Base-by-base conservation (phyloP, 495 filamentous ascomycete species). In the Penicillium paxilli region DNA sequence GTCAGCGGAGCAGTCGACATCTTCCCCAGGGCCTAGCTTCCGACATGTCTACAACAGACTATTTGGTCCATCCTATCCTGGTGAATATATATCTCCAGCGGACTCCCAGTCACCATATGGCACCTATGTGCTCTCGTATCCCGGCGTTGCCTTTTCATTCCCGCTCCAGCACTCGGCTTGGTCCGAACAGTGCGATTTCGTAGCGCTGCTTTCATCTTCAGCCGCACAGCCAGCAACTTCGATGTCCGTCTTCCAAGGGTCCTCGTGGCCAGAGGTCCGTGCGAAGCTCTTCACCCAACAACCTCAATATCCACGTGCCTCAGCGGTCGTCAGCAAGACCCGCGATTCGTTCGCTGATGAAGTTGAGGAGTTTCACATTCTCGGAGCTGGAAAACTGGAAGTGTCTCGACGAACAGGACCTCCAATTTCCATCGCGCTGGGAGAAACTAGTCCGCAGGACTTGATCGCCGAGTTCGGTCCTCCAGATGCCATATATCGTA, bases 401-500 rank as follows among this genome's bases (percentile, higher is more conserved):
- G 70, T 95, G n/a, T 71, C 85, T 21, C 84, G 91, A 52, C 72
- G 82, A 48, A 76, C 79, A 22, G 78, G 75, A 52, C 75, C 76
- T 11, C 75, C 80, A 1, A 82, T 92, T 44, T 80, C 77, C 67
- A 85, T 98, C 33, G 80, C 69, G 1, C 74, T 98, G 1, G 87
- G 89, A 47, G 81, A 90, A 60, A 96, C 92, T 0, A 91, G 89
- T 8, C 87, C 89, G 1, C 94, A 98, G 73, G 92, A 97, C 58
- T 75, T 98, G 4, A 82, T 97, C 20, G 83, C 87, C 33, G 92
- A 96, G 54, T 83, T 98, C 23, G 94, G 94, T 0, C 89, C 94
- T 3, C 94, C 94, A n/a, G 91, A 96, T 71, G 89, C 92, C 17
- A 95, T 95, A 30, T 96, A 96, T 69, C 81, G 89, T 57, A 98